Percentiles rank a stretch among this genome's conserved stretches.
Conservation (phyloP, 192 early-diverging fungal species). For the Rhizophagus clarus region DNA sequence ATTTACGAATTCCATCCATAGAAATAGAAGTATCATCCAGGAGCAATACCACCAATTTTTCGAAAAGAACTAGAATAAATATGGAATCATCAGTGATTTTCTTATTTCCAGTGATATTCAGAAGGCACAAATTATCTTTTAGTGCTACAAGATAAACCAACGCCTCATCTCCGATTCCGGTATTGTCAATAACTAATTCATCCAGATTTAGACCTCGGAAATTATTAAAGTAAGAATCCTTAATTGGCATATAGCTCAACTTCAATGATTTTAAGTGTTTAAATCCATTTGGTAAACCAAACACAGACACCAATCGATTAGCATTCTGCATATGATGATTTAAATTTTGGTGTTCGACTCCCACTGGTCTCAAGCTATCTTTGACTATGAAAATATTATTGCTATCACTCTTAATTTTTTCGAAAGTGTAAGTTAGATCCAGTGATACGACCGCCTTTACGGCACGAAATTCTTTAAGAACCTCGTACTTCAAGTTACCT, state of each 20-base stretch:
- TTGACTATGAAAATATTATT: too few relatives aligned
- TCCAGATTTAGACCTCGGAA: not conserved
- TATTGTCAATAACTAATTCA: not conserved
- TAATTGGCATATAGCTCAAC: not conserved
- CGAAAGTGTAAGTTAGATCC: not conserved
- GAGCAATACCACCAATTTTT: not conserved
- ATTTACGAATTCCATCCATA: constrained; percentile 13
- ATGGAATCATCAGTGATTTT: constrained; percentile 7
- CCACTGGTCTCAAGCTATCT: not conserved
- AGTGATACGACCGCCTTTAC: not conserved
- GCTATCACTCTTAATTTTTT: not conserved
- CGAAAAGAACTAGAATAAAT: not conserved
- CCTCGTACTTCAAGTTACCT: constrained; percentile 9
- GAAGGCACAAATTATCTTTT: not conserved
- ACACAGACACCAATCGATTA: not conserved
- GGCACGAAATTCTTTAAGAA: constrained; percentile 19
- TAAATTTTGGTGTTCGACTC: too few relatives aligned
- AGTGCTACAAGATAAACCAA: constrained; percentile 5
- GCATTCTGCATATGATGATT: not conserved
- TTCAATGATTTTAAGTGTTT: not conserved
- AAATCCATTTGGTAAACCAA: constrained; percentile 4
- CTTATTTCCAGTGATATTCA: not conserved
- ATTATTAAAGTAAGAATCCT: constrained; percentile 5
- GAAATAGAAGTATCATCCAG: constrained; percentile 2
- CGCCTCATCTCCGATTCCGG: not conserved